A percentile compares a stretch with the other conserved stretches of the same genome.
Conservation (phyloP, 2,329 filamentous ascomycete species). For the Dryadomyces quercus-mongolicae region DNA sequence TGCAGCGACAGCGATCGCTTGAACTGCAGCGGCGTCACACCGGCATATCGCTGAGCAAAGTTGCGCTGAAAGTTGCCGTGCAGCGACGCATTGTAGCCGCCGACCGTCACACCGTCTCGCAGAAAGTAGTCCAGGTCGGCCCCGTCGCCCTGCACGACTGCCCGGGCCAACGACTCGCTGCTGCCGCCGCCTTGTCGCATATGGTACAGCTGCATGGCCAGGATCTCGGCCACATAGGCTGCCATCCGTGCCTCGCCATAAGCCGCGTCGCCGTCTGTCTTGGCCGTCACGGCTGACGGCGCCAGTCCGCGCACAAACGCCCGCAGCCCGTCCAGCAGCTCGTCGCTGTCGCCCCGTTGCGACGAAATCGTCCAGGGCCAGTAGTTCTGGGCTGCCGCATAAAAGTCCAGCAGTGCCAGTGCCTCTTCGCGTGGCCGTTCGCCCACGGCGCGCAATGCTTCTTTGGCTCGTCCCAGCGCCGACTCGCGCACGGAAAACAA, state of each 20-base stretch:
- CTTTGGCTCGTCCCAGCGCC: constrained; percentile 62
- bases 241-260: constrained; percentile 60
- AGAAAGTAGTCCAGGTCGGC: constrained; percentile 70
- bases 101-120: constrained; percentile 64
- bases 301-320: constrained; percentile 53
- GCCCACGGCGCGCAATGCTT: constrained; percentile 54
- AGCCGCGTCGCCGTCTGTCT: constrained; percentile 41
- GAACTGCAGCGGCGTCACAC: constrained; percentile 63
- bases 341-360: constrained; percentile 50
- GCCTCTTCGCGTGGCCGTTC: constrained; percentile 52
- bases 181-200: constrained; percentile 44
- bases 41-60: constrained; percentile 64
- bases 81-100: constrained; percentile 75
- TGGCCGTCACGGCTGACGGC: constrained; percentile 37
- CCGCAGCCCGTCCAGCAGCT: constrained; percentile 60
- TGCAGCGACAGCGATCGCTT: constrained; percentile 54
- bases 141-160: constrained; percentile 38
- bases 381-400: constrained; percentile 79
- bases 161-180: constrained; percentile 48
- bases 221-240: constrained; percentile 72
- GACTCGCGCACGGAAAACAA: constrained; percentile 37
- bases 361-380: constrained; percentile 91
- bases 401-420: constrained; percentile 71
- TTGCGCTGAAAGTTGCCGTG: constrained; percentile 80
- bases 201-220: constrained; percentile 84